Conservation (phyloP, 129 eudicot species). For the Saussurea involucrata region DNA sequence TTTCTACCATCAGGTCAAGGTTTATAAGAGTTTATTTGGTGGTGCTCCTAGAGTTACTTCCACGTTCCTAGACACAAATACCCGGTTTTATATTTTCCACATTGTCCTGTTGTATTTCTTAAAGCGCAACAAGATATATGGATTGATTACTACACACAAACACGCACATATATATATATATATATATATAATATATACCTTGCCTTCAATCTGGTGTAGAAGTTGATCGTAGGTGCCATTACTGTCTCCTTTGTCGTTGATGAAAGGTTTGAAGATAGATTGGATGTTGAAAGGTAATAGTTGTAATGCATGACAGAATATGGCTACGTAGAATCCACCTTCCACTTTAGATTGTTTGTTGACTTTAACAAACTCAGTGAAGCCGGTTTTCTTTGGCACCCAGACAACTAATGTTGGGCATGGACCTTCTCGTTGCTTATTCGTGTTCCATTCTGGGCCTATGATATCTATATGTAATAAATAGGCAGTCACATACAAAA, state of each 20-base stretch:
- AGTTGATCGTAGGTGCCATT: neutral
- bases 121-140: too few relatives aligned
- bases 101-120: too few relatives aligned
- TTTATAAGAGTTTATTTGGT: too few relatives aligned
- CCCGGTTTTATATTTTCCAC: too few relatives aligned
- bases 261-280: neutral
- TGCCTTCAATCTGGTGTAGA: neutral
- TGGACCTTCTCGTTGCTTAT: neutral
- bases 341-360: slow-evolving; percentile 5
- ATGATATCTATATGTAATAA: neutral
- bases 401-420: slow-evolving; percentile 7
- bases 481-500: neutral
- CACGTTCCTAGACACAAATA: too few relatives aligned
- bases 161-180: neutral
- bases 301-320: slow-evolving; percentile 15
- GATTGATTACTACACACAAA: neutral
- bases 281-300: neutral
- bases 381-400: slow-evolving; percentile 19
- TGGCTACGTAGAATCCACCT: slow-evolving; percentile 20
- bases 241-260: neutral
- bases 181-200: neutral
- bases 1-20: too few relatives aligned
- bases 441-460: neutral
- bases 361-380: slow-evolving; percentile 16
- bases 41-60: too few relatives aligned